phyloP scores from a whole-genome alignment of 2,329 filamentous ascomycete species.

The Elsinoe arachidis region DNA sequence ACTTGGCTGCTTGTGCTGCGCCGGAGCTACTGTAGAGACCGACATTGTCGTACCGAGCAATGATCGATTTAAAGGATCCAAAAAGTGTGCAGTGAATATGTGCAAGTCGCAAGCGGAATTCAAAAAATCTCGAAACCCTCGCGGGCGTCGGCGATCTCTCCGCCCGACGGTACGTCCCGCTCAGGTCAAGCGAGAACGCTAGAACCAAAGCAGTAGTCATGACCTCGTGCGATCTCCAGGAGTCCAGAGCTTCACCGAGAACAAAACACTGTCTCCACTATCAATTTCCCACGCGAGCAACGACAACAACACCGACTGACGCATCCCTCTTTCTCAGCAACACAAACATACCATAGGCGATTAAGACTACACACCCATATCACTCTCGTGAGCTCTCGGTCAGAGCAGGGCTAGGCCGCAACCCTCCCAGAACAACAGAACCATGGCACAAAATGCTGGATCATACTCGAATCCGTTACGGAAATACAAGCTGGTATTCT shows the following conservation, averaged over 20 bases:
- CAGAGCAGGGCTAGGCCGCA: background rate
- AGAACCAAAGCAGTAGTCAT: conserved; percentile 2
- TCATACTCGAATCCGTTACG: conserved; percentile 98
- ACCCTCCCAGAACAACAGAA: conserved; percentile 24
- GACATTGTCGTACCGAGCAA: conserved; percentile 24
- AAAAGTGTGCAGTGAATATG: background rate
- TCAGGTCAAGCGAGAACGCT: background rate
- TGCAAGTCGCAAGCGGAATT: background rate
- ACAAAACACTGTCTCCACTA: conserved; percentile 1
- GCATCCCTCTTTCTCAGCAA: background rate
- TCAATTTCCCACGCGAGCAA: background rate
- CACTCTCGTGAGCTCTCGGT: background rate
- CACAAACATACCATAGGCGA: background rate
- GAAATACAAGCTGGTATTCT: conserved; percentile 99
- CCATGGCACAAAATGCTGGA: conserved; percentile 73
- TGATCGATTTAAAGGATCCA: too few relatives aligned
- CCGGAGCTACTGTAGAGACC: conserved; percentile 54
- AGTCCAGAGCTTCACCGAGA: conserved; percentile 8
- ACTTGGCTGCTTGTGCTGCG: conserved; percentile 78
- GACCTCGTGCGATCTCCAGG: conserved; percentile 6
- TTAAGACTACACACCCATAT: background rate
- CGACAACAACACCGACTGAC: background rate
- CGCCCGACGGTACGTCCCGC: conserved; percentile 3
- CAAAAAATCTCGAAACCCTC: conserved; percentile 9
- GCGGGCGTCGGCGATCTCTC: background rate